Base-by-base conservation (phyloP, 805 yeast species). In the Helenozyma baotianmanensis region DNA sequence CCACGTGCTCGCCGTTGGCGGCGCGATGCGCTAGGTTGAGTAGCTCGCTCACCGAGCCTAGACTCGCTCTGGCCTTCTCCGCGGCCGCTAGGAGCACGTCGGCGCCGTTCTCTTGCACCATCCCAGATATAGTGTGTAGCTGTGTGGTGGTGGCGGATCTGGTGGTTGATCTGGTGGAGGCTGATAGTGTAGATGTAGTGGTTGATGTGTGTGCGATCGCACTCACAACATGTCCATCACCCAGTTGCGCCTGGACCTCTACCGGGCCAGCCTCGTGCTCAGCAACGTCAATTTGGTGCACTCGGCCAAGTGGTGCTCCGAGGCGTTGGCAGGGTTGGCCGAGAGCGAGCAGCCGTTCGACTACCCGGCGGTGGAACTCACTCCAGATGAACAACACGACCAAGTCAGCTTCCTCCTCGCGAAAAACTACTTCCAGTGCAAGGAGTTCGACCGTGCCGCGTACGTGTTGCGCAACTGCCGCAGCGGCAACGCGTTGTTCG, bases 251-350 rank as follows among this genome's bases (percentile, higher is more conserved):
- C 28, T 27, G 6, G 55, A 60, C n/a, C 47, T 64, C 16, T 49
- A 47, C 33, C 43, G 40, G 7, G 59, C 69, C 10, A 50, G 54
- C 23, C 46, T 46, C 14, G 61, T 64, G 4, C 62, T 86, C 13
- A 54, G 76, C 1, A 72, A 74, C 21, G 62, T 85, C 39, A 76
- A 82, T 38, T 64, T 87, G 9, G 69, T 70, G 48, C 78, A 77
- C 32, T 79, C 88, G 0, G 76, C 95, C 3, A 85, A 85, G 62
- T 88, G 95, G 95, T 69, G 64, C 36, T 79, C 86, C 2, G 96
- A 87, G 49, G 95, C 95, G 1, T 61, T 82, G 14, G 72, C 70
- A 46, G 94, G 90, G 0, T 58, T 83, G 41, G 53, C 50, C 14
- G 41, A 30, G 3, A 13, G 19, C 15, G 31, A 28, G 13, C 35